A percentile compares a stretch with the other conserved stretches of the same genome.
Evolutionary conservation across 108 stramenopile genomes (phyloP).

Genomic region (Nitzschia sp.): DNA sequence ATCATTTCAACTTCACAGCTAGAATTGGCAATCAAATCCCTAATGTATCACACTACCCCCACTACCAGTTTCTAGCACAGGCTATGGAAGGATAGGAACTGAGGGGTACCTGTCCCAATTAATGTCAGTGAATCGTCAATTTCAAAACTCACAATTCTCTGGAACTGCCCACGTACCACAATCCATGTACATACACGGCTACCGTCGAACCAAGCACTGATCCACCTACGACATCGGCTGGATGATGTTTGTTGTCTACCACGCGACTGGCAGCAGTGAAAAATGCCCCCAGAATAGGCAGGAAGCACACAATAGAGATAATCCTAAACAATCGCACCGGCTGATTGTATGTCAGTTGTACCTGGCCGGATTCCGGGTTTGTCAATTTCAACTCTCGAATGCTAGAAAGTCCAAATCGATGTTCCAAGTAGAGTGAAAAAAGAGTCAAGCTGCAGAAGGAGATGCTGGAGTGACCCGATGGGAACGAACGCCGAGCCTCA

Average conservation of each 20-base stretch:
- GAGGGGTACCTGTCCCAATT: no score
- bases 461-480: constrained; percentile 49
- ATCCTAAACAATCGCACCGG: neutral
- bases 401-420: constrained; percentile 25
- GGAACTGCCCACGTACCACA: constrained; percentile 30
- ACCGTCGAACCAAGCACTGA: constrained; percentile 45
- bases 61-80: no score
- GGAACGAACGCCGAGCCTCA: constrained; percentile 50
- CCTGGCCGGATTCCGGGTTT: neutral
- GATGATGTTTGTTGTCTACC: constrained; percentile 59
- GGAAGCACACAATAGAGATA: constrained; percentile 31
- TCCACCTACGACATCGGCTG: constrained; percentile 67
- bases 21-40: no score
- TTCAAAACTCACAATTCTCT: no score
- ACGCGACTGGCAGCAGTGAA: constrained; percentile 52
- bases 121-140: no score
- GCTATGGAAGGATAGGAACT: no score
- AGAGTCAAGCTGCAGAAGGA: constrained; percentile 49
- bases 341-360: neutral
- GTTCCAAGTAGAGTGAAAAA: constrained; percentile 41
- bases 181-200: constrained; percentile 26
- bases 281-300: constrained; percentile 42
- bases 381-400: neutral
- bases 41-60: no score
- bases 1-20: no score